Base-by-base conservation (phyloP, 305 asterid genomes). In the Fraxinus latifolia region DNA sequence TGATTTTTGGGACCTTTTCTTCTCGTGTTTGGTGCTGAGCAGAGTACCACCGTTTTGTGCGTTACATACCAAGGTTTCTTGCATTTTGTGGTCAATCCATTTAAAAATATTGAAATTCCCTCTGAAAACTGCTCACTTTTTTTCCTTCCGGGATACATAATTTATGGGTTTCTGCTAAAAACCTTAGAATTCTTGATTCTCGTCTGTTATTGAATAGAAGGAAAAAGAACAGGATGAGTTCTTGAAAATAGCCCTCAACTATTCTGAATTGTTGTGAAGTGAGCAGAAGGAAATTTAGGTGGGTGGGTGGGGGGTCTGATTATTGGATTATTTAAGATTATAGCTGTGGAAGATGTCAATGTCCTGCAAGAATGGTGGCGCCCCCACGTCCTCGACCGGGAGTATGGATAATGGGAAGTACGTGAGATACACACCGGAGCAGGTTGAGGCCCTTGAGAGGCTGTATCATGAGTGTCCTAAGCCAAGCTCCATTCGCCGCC, bases 381-480 rank as follows among this genome's bases (percentile, higher is more conserved):
- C 77, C 9, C 50, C 79, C 0, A 82, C 84, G 5, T 79, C 65
- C 19, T n/a, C 79, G 3, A 77, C 80, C 77, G 9, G 86, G 58
- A 77, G 71, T n/a, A 58, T 88, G 87, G 91, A 88, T 55, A 88
- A 87, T 74, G 94, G 93, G 0, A 91, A 91, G 83, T 91, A 90
- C 77, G 95, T 89, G 25, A 82, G 95, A 15, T 91, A 91, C 87
- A 90, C 95, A 81, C 92, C 93, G 5, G 95, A 90, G 87, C 95
- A 91, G 81, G 91, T 91, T 34, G 93, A 91, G 71, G 92, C 95
- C 15, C 90, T 91, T 34, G 93, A 91, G 82, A 90, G 95, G 90
- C 77, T 91, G 7, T 90, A 91, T 67, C 91, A 88, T 44, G 93
- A 91, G 50, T 91, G 95, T 39, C 95, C 93, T 7, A 91, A 91